phyloP scores from a whole-genome alignment of 768 basidiomycete genomes.

The Boletus subcaerulescens region DNA sequence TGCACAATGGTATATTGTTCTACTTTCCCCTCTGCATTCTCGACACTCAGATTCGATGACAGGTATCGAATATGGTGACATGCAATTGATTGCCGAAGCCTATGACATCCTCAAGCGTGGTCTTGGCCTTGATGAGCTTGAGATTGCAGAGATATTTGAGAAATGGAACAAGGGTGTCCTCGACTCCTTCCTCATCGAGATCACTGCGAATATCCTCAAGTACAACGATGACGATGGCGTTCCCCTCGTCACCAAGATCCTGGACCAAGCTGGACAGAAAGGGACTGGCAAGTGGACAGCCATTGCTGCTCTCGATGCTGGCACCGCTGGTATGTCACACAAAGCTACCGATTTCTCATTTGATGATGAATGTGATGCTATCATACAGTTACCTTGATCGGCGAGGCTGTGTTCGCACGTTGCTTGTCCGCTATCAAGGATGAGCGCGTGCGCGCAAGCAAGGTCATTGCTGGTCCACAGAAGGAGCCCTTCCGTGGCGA shows the following conservation, averaged over 20 bases:
- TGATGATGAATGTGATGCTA: conserved; percentile 8
- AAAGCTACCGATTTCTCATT: conserved; percentile 1
- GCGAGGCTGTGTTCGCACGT: conserved; percentile 98
- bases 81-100: conserved; percentile 98
- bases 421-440: conserved; percentile 97
- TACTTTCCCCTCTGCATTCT: neutral
- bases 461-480: conserved; percentile 84
- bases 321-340: conserved; percentile 63
- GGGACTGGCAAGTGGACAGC: conserved; percentile 99
- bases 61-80: conserved; percentile 99
- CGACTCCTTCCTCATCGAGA: conserved; percentile 99
- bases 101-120: conserved; percentile 99
- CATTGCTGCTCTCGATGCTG: conserved; percentile 91
- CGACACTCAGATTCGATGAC: conserved; percentile 6
- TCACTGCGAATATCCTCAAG: conserved; percentile 94
- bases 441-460: conserved; percentile 92
- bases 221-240: conserved; percentile 96
- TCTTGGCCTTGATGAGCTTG: conserved; percentile 77
- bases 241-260: conserved; percentile 89
- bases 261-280: conserved; percentile 97
- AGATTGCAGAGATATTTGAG: conserved; percentile 92
- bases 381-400: conserved; percentile 87
- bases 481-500: conserved; percentile 94
- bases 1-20: conserved; percentile 75
- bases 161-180: conserved; percentile 99